Evolutionary conservation across 2,329 filamentous ascomycete genomes (phyloP).

Genomic region (Trichophyton verrucosum): DNA sequence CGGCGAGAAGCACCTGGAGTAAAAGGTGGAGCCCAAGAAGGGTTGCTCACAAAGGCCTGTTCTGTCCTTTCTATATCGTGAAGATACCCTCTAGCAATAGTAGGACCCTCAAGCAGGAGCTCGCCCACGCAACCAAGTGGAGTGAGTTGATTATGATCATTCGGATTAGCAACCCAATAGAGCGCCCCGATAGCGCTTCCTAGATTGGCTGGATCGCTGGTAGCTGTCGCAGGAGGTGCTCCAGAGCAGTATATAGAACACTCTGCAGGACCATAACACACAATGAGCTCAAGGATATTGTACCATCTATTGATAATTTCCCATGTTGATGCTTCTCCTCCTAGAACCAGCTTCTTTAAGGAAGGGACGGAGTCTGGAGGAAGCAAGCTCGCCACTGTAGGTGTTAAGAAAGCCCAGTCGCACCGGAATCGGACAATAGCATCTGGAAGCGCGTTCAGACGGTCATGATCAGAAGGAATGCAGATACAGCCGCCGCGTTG

Average conservation of each 20-base stretch:
- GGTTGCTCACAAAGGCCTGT: not conserved
- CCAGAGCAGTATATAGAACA: slow-evolving; percentile 12
- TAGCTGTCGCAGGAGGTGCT: not conserved
- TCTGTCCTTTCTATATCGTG: slow-evolving; percentile 26
- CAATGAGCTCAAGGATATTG: slow-evolving; percentile 24
- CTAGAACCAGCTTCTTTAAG: slow-evolving; percentile 24
- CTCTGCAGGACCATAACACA: slow-evolving; percentile 14
- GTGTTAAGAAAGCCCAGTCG: slow-evolving; percentile 43
- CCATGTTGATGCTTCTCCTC: slow-evolving; percentile 22
- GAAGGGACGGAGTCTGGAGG: slow-evolving; percentile 24
- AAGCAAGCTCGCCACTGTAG: slow-evolving; percentile 37
- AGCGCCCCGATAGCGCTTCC: slow-evolving; percentile 13
- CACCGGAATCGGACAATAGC: slow-evolving; percentile 36
- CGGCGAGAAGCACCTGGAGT: not conserved
- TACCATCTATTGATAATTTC: slow-evolving; percentile 23
- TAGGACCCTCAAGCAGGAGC: slow-evolving; percentile 28
- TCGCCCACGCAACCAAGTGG: slow-evolving; percentile 29
- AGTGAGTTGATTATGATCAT: slow-evolving; percentile 21
- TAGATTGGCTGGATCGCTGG: not conserved
- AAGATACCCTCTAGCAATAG: slow-evolving; percentile 30
- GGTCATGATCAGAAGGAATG: slow-evolving; percentile 30
- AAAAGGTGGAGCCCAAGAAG: not conserved
- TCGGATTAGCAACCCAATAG: slow-evolving; percentile 26
- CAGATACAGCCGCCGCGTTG: slow-evolving; percentile 32
- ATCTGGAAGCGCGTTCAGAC: slow-evolving; percentile 34